Base-by-base conservation (phyloP, 163 green algal species). In the Chlamydomonas reinhardtii region DNA sequence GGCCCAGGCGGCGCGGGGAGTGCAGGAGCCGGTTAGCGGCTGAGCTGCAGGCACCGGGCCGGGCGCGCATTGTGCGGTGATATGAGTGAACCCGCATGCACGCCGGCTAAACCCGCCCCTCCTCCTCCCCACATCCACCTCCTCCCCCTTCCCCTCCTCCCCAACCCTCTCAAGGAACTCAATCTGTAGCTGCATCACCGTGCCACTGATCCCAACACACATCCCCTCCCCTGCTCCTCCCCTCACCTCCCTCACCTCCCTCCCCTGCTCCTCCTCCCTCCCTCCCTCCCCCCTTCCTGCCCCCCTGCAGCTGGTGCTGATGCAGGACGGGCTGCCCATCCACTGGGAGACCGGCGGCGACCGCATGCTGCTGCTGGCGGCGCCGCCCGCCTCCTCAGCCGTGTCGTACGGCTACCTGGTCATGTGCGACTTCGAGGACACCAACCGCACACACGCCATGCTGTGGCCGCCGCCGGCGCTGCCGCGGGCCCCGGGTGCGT, bases 341-440 rank as follows among this genome's bases (percentile, higher is more conserved):
- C 69, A 78, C 29, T 86, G 80, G 80, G 80, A 86, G 59, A 52
- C 34, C 5, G 80, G 80, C 69, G 64, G 64, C 80, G 80, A 86
- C 35, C 80, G 80, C 43, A 86, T 86, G 80, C 27, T 86, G 8
- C 79, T 52, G 54, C 34, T 86, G 34, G 69, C 69, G 1, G 2
- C 80, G 12, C 80, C 70, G 54, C 80, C 80, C 14, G 12, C 69
- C 22, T 29, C 29, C 0, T 35, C n/a, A 17, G n/a, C 24, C 27
- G 27, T 56, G 48, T 17, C 48, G 48, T 56, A 54, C 32, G 69
- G 80, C 27, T 86, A 86, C 70, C 27, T 86, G 52, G 19, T 86
- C 34, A 19, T 73, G 69, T 65, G 35, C 14, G 70, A 79, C 15
- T 79, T 79, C 14, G 70, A 86, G 54, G 80, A 79, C 70, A 86